Evolutionary conservation across 805 yeast species (phyloP).

Genomic region (Candida easanensis): DNA sequence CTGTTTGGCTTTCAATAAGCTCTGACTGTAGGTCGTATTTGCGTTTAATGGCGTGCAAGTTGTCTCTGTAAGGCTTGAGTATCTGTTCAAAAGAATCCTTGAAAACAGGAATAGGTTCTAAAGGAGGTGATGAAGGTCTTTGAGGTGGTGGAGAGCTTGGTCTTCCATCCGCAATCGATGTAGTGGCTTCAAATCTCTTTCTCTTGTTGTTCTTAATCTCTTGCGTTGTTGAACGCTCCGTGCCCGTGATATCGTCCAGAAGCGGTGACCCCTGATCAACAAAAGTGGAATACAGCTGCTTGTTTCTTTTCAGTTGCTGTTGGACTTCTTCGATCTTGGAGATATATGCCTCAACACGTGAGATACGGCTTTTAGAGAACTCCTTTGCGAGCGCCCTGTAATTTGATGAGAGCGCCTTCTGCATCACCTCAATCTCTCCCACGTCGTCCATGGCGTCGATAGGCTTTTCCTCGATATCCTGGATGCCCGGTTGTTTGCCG

Average conservation of each 20-base stretch:
- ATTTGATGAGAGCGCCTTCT: constrained; percentile 28
- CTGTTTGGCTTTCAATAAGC: constrained; percentile 19
- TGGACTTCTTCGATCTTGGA: constrained; percentile 31
- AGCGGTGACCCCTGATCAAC: constrained; percentile 20
- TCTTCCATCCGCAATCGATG: neutral
- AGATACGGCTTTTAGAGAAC: constrained; percentile 29
- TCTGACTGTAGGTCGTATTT: constrained; percentile 20
- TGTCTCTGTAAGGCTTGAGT: constrained; percentile 15
- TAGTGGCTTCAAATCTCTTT: neutral
- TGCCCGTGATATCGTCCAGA: constrained; percentile 13
- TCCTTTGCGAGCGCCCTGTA: constrained; percentile 30
- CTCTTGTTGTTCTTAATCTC: constrained; percentile 5
- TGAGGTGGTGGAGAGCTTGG: constrained; percentile 18
- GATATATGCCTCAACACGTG: constrained; percentile 32
- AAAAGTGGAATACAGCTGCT: constrained; percentile 13
- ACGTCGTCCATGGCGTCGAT: constrained; percentile 16
- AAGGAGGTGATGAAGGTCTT: constrained; percentile 13
- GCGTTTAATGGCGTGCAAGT: constrained; percentile 12
- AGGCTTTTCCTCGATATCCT: neutral
- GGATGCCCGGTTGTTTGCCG: neutral
- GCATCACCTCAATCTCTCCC: constrained; percentile 21
- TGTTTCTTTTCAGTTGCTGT: constrained; percentile 22
- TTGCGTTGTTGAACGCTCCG: neutral
- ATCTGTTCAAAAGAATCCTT: constrained; percentile 21
- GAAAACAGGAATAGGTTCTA: constrained; percentile 20